Evolutionary conservation across 2,329 filamentous ascomycete species (phyloP).

Genomic region (Sodiomyces alkalinus): DNA sequence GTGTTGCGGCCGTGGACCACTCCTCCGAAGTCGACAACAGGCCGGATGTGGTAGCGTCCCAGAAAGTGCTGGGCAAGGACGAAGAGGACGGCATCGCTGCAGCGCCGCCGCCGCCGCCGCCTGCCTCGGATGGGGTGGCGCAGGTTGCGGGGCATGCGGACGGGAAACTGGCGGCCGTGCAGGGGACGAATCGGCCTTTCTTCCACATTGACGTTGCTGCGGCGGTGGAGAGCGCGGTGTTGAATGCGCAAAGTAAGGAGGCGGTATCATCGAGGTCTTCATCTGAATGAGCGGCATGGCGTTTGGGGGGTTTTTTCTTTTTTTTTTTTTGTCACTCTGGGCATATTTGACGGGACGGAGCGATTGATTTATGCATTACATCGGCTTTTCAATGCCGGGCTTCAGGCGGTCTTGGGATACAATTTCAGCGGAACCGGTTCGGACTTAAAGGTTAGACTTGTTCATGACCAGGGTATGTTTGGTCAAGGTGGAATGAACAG

Average conservation of each 20-base stretch:
- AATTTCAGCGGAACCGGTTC: too few relatives aligned
- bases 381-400: too few relatives aligned
- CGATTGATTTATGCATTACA: too few relatives aligned
- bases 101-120: slow-evolving; percentile 1
- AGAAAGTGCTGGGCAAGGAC: slow-evolving; percentile 2
- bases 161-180: slow-evolving; percentile 19
- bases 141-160: slow-evolving; percentile 6
- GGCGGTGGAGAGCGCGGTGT: slow-evolving; percentile 28
- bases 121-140: slow-evolving; percentile 5
- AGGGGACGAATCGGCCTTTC: slow-evolving; percentile 33
- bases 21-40: slow-evolving; percentile 1
- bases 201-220: slow-evolving; percentile 37
- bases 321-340: too few relatives aligned
- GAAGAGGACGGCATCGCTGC: slow-evolving; percentile 8
- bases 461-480: too few relatives aligned
- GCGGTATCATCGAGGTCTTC: slow-evolving; percentile 1
- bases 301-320: too few relatives aligned
- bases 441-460: too few relatives aligned
- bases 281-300: too few relatives aligned
- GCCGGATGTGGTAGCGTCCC: background rate
- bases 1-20: slow-evolving; percentile 13
- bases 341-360: too few relatives aligned
- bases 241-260: slow-evolving; percentile 14
- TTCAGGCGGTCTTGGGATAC: too few relatives aligned
- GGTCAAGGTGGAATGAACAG: too few relatives aligned